These are phyloP conservation scores for Cyclotella kingstonii DNA, from an alignment of 108 stramenopile species.

Conservation along the genomic window DNA sequence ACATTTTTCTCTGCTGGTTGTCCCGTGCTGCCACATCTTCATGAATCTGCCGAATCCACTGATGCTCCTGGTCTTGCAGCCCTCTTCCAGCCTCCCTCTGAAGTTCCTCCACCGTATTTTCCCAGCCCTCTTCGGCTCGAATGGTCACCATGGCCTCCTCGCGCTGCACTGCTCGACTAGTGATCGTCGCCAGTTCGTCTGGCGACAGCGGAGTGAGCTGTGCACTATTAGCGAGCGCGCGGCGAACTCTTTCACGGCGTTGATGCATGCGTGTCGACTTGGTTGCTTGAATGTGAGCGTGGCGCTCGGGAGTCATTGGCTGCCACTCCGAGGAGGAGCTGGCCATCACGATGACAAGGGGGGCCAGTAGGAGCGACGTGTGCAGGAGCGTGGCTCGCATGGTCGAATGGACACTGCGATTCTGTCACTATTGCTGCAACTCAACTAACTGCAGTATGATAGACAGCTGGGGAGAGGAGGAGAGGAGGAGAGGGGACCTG, in stretches of 20 bases:
- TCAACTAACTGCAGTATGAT: too few relatives aligned
- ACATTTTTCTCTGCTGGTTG: not conserved
- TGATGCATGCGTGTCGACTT: slow-evolving; percentile 21
- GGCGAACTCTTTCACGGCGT: slow-evolving; percentile 14
- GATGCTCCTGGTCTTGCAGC: not conserved
- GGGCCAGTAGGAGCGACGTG: too few relatives aligned
- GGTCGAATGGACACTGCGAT: too few relatives aligned
- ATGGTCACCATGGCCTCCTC: not conserved
- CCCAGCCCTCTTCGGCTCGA: not conserved
- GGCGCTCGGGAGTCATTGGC: not conserved
- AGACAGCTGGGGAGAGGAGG: too few relatives aligned
- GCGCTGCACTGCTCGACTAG: not conserved
- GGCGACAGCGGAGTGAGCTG: not conserved
- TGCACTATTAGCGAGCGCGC: not conserved
- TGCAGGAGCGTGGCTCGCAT: too few relatives aligned
- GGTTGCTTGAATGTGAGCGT: not conserved
- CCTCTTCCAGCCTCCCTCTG: slow-evolving; percentile 3
- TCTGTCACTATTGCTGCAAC: too few relatives aligned
- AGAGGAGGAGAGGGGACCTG: too few relatives aligned
- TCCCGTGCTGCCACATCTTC: not conserved
- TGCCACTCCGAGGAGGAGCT: too few relatives aligned
- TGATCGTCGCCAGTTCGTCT: not conserved
- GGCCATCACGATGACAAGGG: too few relatives aligned
- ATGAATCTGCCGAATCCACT: slow-evolving; percentile 2
- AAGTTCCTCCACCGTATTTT: not conserved